phyloP scores from a whole-genome alignment of 257 asterid species.

The Galeopsis tetrahit region DNA sequence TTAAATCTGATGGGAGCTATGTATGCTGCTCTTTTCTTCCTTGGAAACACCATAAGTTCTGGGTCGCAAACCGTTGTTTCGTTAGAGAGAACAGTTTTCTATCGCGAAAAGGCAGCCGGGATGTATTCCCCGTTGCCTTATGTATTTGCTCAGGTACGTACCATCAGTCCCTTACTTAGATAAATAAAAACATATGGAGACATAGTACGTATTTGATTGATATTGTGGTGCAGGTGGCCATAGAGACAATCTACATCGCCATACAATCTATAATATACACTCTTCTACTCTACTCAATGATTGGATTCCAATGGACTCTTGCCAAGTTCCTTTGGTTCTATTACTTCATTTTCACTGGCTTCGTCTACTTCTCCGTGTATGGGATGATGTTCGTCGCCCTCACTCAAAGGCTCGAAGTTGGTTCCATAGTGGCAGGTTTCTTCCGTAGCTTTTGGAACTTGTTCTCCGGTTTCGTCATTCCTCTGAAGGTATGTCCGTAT shows the following conservation, averaged over 20 bases:
- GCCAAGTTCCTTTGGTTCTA: conserved; percentile 55
- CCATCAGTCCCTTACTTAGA: neutral
- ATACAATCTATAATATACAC: conserved; percentile 44
- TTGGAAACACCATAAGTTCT: conserved; percentile 36
- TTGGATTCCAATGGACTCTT: conserved; percentile 53
- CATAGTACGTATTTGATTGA: neutral
- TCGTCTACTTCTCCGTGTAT: conserved; percentile 51
- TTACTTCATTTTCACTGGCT: conserved; percentile 51
- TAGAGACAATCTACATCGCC: conserved; percentile 51
- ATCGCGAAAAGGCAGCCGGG: conserved; percentile 52
- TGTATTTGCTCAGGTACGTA: conserved; percentile 47
- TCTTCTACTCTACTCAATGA: conserved; percentile 56
- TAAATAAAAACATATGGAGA: neutral
- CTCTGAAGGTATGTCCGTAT: conserved; percentile 37
- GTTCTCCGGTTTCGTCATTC: conserved; percentile 58
- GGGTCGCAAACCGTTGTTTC: conserved; percentile 41
- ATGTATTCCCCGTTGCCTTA: conserved; percentile 50
- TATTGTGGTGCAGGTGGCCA: conserved; percentile 51
- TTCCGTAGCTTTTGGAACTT: conserved; percentile 59
- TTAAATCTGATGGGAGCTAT: conserved; percentile 49
- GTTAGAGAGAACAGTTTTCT: conserved; percentile 44
- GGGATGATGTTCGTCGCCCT: conserved; percentile 68
- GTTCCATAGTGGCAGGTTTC: conserved; percentile 43
- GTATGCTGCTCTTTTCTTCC: conserved; percentile 44
- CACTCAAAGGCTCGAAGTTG: conserved; percentile 53